Base-by-base conservation (phyloP, 805 yeast species). In the Ascoidea asiatica region DNA sequence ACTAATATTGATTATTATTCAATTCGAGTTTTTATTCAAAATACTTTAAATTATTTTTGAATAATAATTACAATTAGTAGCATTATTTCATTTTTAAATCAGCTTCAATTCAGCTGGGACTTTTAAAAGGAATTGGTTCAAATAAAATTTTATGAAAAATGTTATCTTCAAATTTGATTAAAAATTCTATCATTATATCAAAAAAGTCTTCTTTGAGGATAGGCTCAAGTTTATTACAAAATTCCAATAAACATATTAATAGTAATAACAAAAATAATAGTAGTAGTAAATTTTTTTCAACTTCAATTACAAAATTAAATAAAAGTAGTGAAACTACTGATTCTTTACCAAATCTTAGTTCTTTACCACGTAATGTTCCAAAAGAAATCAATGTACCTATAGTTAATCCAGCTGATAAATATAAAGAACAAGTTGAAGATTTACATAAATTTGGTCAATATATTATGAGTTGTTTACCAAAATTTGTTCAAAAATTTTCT, bases 401-500 rank as follows among this genome's bases (percentile, higher is more conserved):
- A 35, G 77, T 73, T 48, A 83, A 86, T 65, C 94, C 94, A 39
- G 79, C 86, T 44, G 95, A 84, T 52, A 72, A 77, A 58, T 83
- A 78, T 64, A 67, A 66, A 55, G 83, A 73, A 51, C 78, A 74
- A 48, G 61, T 63, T 44, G 89, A 79, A 57, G 86, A 81, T 52
- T 69, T 85, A 49, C 94, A 83, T 67, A 76, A 77, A 63, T 86
- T 82, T 61, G 95, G 95, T 21, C 72, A 75, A 45, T 86, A 86
- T 58, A 60, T 86, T 51, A 80, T 81, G 72, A 72, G 85, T 6
- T 75, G 84, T 50, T 58, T 86, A 65, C 95, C 95, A 41, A 86
- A 84, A 62, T 83, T 66, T 57, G 72, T 86, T 50, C 94, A 86
- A 65, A 81, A 81, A 60, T 86, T 84, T 55, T 70, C 85, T 5